A percentile compares a stretch with the other conserved stretches of the same genome.
Conservation (phyloP, 2,329 filamentous ascomycete species). For the Fusarium nanum region DNA sequence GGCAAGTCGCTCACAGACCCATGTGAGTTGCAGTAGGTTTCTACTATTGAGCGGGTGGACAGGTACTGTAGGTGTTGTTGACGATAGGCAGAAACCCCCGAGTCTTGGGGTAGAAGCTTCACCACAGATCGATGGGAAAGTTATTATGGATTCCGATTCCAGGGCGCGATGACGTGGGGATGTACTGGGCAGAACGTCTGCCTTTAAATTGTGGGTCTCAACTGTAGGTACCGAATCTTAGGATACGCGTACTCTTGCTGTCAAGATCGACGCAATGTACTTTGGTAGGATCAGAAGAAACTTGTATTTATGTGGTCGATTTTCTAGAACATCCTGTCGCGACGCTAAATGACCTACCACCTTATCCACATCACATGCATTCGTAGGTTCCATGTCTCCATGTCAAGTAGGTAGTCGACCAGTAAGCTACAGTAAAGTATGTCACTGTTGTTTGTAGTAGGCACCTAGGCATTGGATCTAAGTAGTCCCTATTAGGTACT, state of each 20-base stretch:
- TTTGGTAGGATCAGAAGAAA: background rate
- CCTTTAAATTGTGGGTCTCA: constrained; percentile 33
- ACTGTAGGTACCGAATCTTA: constrained; percentile 3
- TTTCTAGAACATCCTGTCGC: constrained; percentile 21
- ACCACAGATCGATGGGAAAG: background rate
- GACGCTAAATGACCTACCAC: background rate
- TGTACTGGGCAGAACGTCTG: constrained; percentile 14
- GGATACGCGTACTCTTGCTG: background rate
- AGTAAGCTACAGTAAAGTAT: background rate
- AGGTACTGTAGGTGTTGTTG: background rate
- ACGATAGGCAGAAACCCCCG: background rate
- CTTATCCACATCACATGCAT: constrained; percentile 26
- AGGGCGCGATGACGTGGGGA: constrained; percentile 39
- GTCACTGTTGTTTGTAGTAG: background rate
- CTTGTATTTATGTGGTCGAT: background rate
- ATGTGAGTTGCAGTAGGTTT: background rate
- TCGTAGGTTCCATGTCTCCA: background rate
- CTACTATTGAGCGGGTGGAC: background rate
- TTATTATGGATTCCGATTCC: constrained; percentile 22
- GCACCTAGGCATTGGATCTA: background rate
- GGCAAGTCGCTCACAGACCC: constrained; percentile 23
- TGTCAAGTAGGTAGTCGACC: constrained; percentile 18
- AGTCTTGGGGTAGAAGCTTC: constrained; percentile 8
- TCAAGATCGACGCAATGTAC: background rate
- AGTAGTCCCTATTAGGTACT: background rate